These are phyloP conservation scores for Thermothelomyces thermophilus DNA, from an alignment of 2,329 filamentous ascomycete species.

Conservation along the genomic window DNA sequence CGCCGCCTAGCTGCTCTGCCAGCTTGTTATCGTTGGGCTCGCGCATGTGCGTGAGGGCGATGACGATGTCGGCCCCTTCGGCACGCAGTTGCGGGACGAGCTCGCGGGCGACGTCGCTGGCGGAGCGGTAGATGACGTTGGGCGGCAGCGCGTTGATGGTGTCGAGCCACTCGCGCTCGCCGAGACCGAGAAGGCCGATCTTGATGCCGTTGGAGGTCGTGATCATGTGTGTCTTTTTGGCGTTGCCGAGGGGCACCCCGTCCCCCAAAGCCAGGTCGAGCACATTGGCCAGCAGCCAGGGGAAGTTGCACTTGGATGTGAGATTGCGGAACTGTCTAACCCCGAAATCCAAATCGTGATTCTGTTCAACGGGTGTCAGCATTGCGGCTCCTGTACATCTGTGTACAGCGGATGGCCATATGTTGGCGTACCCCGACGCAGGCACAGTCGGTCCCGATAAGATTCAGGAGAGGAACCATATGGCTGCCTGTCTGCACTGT, in stretches of 20 bases:
- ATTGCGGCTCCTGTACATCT: no score
- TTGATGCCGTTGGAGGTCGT: constrained; percentile 79
- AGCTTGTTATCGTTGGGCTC: constrained; percentile 88
- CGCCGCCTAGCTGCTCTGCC: constrained; percentile 63
- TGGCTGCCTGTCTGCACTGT: constrained; percentile 52
- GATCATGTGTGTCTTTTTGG: constrained; percentile 67
- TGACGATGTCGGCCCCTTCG: constrained; percentile 73
- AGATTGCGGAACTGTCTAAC: constrained; percentile 72
- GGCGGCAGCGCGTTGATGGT: constrained; percentile 84
- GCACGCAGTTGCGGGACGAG: constrained; percentile 66
- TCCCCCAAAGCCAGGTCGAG: constrained; percentile 76
- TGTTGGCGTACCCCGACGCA: constrained; percentile 66
- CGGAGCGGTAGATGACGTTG: constrained; percentile 73
- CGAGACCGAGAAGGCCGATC: constrained; percentile 77
- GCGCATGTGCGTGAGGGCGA: constrained; percentile 77
- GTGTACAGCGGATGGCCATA: no score
- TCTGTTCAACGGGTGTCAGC: constrained; percentile 41
- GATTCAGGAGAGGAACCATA: constrained; percentile 82
- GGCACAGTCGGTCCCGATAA: constrained; percentile 69
- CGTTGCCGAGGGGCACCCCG: constrained; percentile 67
- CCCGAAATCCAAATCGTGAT: constrained; percentile 91
- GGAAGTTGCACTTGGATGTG: constrained; percentile 68
- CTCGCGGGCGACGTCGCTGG: constrained; percentile 66
- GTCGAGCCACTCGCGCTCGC: constrained; percentile 81
- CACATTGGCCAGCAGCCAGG: constrained; percentile 86